phyloP scores from a whole-genome alignment of 2,329 filamentous ascomycete genomes.

The Xylariales sp. region DNA sequence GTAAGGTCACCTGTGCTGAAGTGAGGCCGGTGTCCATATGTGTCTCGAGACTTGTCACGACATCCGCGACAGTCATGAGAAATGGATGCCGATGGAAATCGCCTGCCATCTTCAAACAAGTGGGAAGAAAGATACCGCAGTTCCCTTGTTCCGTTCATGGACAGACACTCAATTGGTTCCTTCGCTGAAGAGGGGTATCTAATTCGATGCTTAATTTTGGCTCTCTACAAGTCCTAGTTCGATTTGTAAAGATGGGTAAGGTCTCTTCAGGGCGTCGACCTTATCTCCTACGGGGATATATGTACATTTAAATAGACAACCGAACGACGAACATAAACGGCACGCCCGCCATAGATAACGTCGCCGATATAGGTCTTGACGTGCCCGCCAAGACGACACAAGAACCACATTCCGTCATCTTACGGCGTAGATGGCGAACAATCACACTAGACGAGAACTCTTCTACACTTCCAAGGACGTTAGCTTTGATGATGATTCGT shows the following conservation, averaged over 20 bases:
- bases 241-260: no score
- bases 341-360: neutral
- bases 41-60: conserved; percentile 57
- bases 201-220: no score
- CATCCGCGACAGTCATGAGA: conserved; percentile 57
- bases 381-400: conserved; percentile 6
- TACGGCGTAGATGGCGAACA: conserved; percentile 2
- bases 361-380: neutral
- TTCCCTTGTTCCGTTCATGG: conserved; percentile 6
- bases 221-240: no score
- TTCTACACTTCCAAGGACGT: neutral
- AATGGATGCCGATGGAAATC: conserved; percentile 54
- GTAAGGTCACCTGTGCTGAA: conserved; percentile 51
- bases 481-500: no score
- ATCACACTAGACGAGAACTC: neutral
- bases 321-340: neutral
- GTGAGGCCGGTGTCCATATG: conserved; percentile 65
- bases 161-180: conserved; percentile 10
- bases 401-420: conserved; percentile 9
- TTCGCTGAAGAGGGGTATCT: neutral
- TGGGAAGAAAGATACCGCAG: conserved; percentile 3
- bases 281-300: no score
- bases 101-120: conserved; percentile 31
- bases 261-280: no score
- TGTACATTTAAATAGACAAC: no score